These are phyloP conservation scores for Cutaneotrichosporon spelunceum DNA, from an alignment of 1,284 basidiomycete genomes.

Conservation along the genomic window DNA sequence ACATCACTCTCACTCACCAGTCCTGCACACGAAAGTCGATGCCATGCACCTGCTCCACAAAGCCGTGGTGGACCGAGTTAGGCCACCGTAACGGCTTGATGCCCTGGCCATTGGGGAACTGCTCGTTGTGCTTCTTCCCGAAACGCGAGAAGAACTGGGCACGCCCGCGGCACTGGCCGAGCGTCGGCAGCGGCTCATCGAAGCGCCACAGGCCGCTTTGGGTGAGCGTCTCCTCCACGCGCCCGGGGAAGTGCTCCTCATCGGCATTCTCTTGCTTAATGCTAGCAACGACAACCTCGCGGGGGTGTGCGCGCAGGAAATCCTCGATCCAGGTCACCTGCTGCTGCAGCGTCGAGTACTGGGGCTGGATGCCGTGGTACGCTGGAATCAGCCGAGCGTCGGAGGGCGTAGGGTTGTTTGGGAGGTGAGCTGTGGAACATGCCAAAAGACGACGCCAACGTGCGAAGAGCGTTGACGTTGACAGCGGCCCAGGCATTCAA, in stretches of 20 bases:
- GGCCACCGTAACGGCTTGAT: conserved; percentile 80
- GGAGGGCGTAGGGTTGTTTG: neutral
- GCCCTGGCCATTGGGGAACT: conserved; percentile 63
- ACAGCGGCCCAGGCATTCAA: too few relatives aligned
- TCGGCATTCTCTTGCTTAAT: conserved; percentile 72
- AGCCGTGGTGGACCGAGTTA: conserved; percentile 66
- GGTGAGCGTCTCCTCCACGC: conserved; percentile 65
- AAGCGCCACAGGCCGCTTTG: conserved; percentile 71
- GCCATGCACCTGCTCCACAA: conserved; percentile 60
- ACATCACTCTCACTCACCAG: conserved; percentile 58
- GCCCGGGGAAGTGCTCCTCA: conserved; percentile 58
- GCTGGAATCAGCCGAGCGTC: conserved; percentile 43
- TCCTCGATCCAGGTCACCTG: conserved; percentile 59
- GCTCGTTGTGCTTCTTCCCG: conserved; percentile 32
- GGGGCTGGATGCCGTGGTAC: conserved; percentile 74
- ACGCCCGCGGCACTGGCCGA: conserved; percentile 79
- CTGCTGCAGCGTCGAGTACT: conserved; percentile 62
- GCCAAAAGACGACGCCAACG: neutral
- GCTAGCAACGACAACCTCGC: conserved; percentile 74
- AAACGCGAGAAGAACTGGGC: conserved; percentile 79
- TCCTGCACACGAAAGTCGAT: conserved; percentile 72
- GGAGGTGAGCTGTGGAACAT: neutral
- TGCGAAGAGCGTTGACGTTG: neutral
- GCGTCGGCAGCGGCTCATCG: conserved; percentile 67
- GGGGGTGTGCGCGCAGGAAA: conserved; percentile 63